Conservation (phyloP, 768 basidiomycete species). For the Lentinus brumalis region DNA sequence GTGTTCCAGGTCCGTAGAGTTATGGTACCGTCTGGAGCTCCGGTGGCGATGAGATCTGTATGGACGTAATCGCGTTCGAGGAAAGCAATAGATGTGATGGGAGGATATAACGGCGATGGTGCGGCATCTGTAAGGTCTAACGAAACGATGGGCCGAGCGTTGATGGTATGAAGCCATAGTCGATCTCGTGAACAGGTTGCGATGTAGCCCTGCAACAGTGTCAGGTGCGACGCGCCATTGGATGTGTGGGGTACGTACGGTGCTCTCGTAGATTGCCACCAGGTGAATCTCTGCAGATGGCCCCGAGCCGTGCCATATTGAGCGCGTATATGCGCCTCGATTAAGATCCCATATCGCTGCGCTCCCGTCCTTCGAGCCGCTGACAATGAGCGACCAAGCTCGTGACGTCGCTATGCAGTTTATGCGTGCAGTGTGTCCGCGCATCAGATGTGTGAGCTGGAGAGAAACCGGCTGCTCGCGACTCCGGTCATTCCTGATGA, state of each 20-base stretch:
- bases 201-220: constrained; percentile 69
- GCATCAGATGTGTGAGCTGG: constrained; percentile 71
- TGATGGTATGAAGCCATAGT: constrained; percentile 84
- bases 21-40: constrained; percentile 74
- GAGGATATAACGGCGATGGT: constrained; percentile 33
- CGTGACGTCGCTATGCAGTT: constrained; percentile 71
- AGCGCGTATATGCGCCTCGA: constrained; percentile 74
- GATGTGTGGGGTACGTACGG: constrained; percentile 49
- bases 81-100: constrained; percentile 78
- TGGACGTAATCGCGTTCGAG: constrained; percentile 87
- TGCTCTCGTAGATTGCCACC: constrained; percentile 83
- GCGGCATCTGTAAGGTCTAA: constrained; percentile 56
- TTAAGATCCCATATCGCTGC: constrained; percentile 92
- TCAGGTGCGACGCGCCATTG: neutral
- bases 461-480: constrained; percentile 33
- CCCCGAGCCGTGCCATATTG: constrained; percentile 66
- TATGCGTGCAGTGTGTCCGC: constrained; percentile 74
- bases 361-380: constrained; percentile 84
- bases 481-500: constrained; percentile 38
- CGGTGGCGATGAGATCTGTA: constrained; percentile 78
- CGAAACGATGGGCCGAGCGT: constrained; percentile 74
- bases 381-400: constrained; percentile 81
- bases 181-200: constrained; percentile 76
- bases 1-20: constrained; percentile 84
- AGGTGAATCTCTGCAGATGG: constrained; percentile 53